Evolutionary conservation across 2,329 filamentous ascomycete species (phyloP), one percentile per base, ranked within the genome.

Genomic region (Ceratocystis ficicola): DNA sequence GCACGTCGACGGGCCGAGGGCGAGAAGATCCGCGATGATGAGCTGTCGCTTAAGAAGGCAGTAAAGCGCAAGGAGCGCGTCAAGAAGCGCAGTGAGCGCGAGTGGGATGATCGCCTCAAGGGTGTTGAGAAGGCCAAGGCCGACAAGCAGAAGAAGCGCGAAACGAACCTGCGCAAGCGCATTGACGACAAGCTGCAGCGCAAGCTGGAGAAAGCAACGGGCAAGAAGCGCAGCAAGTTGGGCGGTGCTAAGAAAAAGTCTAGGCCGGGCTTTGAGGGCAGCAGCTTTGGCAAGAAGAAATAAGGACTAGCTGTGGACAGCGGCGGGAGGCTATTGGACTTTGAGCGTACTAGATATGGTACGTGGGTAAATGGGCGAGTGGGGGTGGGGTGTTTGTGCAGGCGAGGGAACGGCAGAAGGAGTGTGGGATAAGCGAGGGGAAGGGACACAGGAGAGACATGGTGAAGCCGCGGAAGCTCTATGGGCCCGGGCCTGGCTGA

Each of bases 11-110:
- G 88, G 28, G 90, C 88, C 1, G 89, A 95, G 74, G 94, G 94
- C 62, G 92, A 96, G 73, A 89, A 90, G 73, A 87, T 96, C 44
- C 86, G 85, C 68, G 91, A 97, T 72, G 90, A 96, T 74, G 90
- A 90, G 69, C 85, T 83, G 59, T 77, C 96, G 66, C 81, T 99
- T 32, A 96, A 96, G 81, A 96, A 96, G 80, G 89, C 92, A 0
- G 80, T 97, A 70, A 96, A 96, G 82, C 86, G 93, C 70, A 95
- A 96, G 78, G 90, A 96, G 72, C 85, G 86, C 70, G 79, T 83
- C 64, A 97, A 96, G 84, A 87, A 86, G 76, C 95, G 94, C 84
- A 95, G 89, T 73, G 90, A 90, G 74, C 87, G 88, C 73, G 90
- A 94, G 73, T 97, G 94, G 89, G 82, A 78, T 60, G 88, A 90